These are phyloP conservation scores for Chaetothyriales sp. DNA, from an alignment of 2,329 filamentous ascomycete species.

Conservation along the genomic window DNA sequence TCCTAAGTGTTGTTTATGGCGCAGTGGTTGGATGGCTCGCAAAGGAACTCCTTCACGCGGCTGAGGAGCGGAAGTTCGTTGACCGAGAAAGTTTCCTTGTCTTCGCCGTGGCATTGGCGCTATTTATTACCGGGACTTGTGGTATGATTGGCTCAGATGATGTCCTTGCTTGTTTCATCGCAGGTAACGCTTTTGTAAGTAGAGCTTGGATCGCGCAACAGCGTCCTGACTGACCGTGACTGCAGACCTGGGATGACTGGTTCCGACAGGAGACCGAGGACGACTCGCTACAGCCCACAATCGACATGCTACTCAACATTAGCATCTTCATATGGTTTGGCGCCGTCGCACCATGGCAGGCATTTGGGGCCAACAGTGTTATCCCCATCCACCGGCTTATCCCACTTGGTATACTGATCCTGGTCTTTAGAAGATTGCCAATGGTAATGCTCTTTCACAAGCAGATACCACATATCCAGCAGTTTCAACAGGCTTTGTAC, in stretches of 20 bases:
- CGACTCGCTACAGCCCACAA: constrained; percentile 82
- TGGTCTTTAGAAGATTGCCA: constrained; percentile 63
- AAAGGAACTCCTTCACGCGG: constrained; percentile 69
- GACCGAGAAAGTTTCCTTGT: constrained; percentile 79
- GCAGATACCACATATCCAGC: constrained; percentile 64
- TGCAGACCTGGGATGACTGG: constrained; percentile 54
- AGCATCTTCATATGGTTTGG: constrained; percentile 84
- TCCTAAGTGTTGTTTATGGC: constrained; percentile 66
- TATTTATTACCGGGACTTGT: constrained; percentile 77
- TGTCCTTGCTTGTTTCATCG: constrained; percentile 80
- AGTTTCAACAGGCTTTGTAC: constrained; percentile 60
- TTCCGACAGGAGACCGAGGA: constrained; percentile 79
- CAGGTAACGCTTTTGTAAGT: constrained; percentile 80
- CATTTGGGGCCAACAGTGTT: constrained; percentile 51
- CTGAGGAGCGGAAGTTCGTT: constrained; percentile 64
- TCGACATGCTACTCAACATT: constrained; percentile 88
- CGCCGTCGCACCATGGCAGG: constrained; percentile 65
- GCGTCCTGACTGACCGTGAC: constrained; percentile 9
- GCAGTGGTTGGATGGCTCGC: constrained; percentile 63
- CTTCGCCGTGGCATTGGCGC: constrained; percentile 67
- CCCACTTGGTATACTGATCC: constrained; percentile 56
- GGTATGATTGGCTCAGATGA: constrained; percentile 81
- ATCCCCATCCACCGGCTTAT: constrained; percentile 62
- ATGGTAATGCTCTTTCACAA: constrained; percentile 60
- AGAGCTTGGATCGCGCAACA: constrained; percentile 37